Percentiles rank a stretch among this genome's conserved stretches.
These are phyloP conservation scores for Brasilioporus rufonigricans DNA, from an alignment of 768 basidiomycete species.

Conservation along the genomic window DNA sequence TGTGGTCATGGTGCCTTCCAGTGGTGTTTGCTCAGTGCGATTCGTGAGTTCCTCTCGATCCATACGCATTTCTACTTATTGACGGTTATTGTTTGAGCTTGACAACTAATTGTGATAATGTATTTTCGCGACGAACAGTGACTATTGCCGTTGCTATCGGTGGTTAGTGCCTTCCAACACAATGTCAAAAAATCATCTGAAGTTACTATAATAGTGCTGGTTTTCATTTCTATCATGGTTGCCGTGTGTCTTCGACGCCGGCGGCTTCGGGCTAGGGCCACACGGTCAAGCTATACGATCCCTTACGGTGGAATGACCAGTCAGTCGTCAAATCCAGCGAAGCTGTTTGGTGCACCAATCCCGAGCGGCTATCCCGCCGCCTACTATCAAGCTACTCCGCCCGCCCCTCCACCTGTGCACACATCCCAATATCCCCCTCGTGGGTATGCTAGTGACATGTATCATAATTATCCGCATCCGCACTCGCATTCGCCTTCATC, in stretches of 20 bases:
- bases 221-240: background rate
- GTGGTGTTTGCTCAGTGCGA: conserved; percentile 13
- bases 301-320: background rate
- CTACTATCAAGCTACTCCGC: background rate
- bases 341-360: background rate
- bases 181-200: conserved; percentile 1
- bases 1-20: conserved; percentile 6
- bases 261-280: background rate
- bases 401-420: background rate
- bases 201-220: background rate
- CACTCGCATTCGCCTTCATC: background rate
- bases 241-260: background rate
- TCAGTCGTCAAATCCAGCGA: background rate
- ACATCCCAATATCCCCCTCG: conserved; percentile 10
- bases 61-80: background rate
- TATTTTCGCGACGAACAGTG: background rate
- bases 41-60: conserved; percentile 2
- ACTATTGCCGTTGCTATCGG: background rate
- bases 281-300: background rate
- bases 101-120: background rate
- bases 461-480: background rate
- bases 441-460: background rate
- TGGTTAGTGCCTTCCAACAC: conserved; percentile 10
- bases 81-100: background rate
- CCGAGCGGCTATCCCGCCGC: background rate